Evolutionary conservation across 805 yeast genomes (phyloP).

Genomic region (Wickerhamomyces subpelliculosus): DNA sequence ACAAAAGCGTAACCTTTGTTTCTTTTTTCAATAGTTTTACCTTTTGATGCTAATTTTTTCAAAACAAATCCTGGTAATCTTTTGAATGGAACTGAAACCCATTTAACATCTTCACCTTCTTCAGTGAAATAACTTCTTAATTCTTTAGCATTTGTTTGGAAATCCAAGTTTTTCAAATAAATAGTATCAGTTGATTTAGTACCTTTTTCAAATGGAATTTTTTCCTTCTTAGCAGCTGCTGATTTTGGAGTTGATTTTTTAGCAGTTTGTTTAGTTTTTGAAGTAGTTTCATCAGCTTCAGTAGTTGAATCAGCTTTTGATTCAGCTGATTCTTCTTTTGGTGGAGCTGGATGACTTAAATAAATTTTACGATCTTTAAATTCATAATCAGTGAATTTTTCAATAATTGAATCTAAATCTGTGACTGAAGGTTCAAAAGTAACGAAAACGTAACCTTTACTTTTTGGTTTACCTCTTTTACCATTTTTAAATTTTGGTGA

Average conservation of each 20-base stretch:
- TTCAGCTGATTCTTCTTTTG: slow-evolving; percentile 4
- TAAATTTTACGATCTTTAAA: slow-evolving; percentile 42
- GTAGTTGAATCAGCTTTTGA: background rate
- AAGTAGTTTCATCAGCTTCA: background rate
- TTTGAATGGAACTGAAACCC: slow-evolving; percentile 54
- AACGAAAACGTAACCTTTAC: slow-evolving; percentile 55
- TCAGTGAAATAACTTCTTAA: slow-evolving; percentile 41
- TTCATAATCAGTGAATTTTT: slow-evolving; percentile 32
- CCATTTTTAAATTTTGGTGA: slow-evolving; percentile 24
- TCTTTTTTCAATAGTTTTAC: slow-evolving; percentile 39
- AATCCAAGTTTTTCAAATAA: slow-evolving; percentile 57
- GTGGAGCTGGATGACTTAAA: slow-evolving; percentile 47
- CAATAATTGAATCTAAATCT: slow-evolving; percentile 37
- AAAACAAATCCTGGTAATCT: slow-evolving; percentile 37
- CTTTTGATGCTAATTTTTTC: slow-evolving; percentile 36
- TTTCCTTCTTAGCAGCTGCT: slow-evolving; percentile 21
- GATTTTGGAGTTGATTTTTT: slow-evolving; percentile 9
- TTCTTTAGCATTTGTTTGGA: slow-evolving; percentile 49
- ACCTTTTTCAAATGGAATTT: slow-evolving; percentile 29
- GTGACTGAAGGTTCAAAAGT: slow-evolving; percentile 39
- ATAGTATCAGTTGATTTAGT: slow-evolving; percentile 43
- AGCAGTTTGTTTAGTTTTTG: slow-evolving; percentile 11
- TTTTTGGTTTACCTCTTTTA: slow-evolving; percentile 30
- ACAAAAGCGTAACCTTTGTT: slow-evolving; percentile 62
- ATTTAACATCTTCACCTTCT: slow-evolving; percentile 39